These are phyloP conservation scores for Liriodendron chinense DNA, from an alignment of 164 flowering plant species.

Conservation along the genomic window DNA sequence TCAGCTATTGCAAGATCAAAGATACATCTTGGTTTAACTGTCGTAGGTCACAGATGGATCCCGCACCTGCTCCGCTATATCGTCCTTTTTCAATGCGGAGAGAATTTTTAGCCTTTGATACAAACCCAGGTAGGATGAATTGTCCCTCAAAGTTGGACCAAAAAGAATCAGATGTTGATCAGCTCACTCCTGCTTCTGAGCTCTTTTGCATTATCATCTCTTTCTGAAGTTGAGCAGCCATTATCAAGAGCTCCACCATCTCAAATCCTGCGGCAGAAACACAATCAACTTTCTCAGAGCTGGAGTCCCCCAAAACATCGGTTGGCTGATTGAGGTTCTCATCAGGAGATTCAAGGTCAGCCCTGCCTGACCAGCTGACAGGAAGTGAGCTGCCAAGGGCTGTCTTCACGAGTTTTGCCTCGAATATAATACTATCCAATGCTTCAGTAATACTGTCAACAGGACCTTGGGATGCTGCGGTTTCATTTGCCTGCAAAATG, in stretches of 20 bases:
- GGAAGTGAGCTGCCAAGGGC: slow-evolving; percentile 92
- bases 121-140: not conserved
- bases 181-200: not conserved
- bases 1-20: not conserved
- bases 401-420: slow-evolving; percentile 71
- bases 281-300: slow-evolving; percentile 47
- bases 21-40: not conserved
- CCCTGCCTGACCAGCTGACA: slow-evolving; percentile 78
- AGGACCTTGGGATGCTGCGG: slow-evolving; percentile 21
- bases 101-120: not conserved
- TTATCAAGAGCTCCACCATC: slow-evolving; percentile 85
- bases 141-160: not conserved
- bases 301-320: slow-evolving; percentile 21
- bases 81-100: not conserved
- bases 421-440: slow-evolving; percentile 52
- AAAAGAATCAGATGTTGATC: not conserved
- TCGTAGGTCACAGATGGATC: not conserved
- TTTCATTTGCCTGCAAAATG: slow-evolving; percentile 50
- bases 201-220: slow-evolving; percentile 18
- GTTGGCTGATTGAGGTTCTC: slow-evolving; percentile 17
- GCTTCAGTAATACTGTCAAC: slow-evolving; percentile 18
- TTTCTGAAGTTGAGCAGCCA: slow-evolving; percentile 64
- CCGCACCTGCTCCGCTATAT: not conserved
- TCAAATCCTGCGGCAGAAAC: slow-evolving; percentile 92
- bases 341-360: slow-evolving; percentile 26